Evolutionary conservation across 1,284 basidiomycete species (phyloP), one percentile per base, ranked within the genome.

Genomic region (Sutorius eximius): DNA sequence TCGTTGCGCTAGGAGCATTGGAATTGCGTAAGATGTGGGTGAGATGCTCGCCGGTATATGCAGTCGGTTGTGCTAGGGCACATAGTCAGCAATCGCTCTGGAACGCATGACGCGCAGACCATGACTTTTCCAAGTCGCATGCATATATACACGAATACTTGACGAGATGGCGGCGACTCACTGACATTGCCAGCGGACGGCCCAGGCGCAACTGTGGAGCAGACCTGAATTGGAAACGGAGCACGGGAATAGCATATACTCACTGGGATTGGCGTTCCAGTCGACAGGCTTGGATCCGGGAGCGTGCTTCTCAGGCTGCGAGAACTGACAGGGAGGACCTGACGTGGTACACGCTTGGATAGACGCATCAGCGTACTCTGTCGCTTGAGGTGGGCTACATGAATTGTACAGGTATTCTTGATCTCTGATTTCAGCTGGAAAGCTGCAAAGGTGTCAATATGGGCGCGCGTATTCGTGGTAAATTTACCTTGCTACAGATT

Each of bases 301-400:
- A 1, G 27, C 16, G 18, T 36, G 30, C 12, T 34, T 16, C 27
- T 30, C 42, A 48, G 54, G 30, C 27, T 18, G 2, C 3, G 37
- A 29, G 12, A 47, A 11, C 15, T 44, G 20, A 38, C 27, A 52
- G 3, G 54, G 41, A 6, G 30, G 2, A 30, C 44, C 45, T 27
- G 45, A 37, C 0, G 42, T 2, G 24, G 46, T 9, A 33, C 16
- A 52, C 11, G 55, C 45, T 53, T 65, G 60, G 11, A 51, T 56
- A 8, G 58, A 63, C 0, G 18, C 52, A 6, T 60, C 51, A 8
- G 42, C 36, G 22, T 56, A 53, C 32, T 52, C 64, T 68, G 50
- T 38, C 24, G 6, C 3, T 27, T 27, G 24, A 27, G 5, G 24
- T 27, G 24, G 24, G 3, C 5, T 5, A 6, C 24, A 27, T 27